Conservation (phyloP, 2,329 filamentous ascomycete genomes). For the Aureobasidium sp. region DNA sequence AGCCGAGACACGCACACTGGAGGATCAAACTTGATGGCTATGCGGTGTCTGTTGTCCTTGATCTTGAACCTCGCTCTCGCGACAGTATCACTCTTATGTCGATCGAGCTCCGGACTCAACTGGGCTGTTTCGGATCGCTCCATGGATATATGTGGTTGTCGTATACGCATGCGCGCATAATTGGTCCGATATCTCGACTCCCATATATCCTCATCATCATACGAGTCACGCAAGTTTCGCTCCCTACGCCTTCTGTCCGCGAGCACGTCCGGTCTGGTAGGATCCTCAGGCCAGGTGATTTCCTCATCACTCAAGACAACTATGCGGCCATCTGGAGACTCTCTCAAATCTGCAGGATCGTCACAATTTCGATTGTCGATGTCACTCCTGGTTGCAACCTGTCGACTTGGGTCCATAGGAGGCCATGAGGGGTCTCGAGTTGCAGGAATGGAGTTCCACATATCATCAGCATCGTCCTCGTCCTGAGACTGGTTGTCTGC, state of each 20-base stretch:
- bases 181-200: constrained; percentile 13
- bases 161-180: constrained; percentile 4
- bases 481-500: constrained; percentile 4
- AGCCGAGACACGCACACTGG: constrained; percentile 48
- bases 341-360: neutral
- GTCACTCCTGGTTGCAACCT: neutral
- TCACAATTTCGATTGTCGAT: neutral
- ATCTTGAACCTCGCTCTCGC: constrained; percentile 74
- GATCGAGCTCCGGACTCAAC: constrained; percentile 3
- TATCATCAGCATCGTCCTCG: constrained; percentile 4
- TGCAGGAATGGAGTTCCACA: constrained; percentile 1
- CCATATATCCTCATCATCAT: constrained; percentile 13
- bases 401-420: constrained; percentile 12
- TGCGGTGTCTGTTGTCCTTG: constrained; percentile 70
- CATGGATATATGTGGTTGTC: neutral
- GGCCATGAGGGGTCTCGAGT: constrained; percentile 13
- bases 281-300: constrained; percentile 17
- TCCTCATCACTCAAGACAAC: constrained; percentile 13
- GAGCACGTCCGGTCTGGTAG: constrained; percentile 13
- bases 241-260: constrained; percentile 15
- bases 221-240: constrained; percentile 3
- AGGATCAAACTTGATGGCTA: constrained; percentile 78
- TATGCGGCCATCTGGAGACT: neutral
- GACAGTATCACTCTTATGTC: constrained; percentile 18
- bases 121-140: neutral